Percentiles rank a stretch among this genome's conserved stretches.
Conservation (phyloP, 2,329 filamentous ascomycete species). For the Trichoderma simmonsii region DNA sequence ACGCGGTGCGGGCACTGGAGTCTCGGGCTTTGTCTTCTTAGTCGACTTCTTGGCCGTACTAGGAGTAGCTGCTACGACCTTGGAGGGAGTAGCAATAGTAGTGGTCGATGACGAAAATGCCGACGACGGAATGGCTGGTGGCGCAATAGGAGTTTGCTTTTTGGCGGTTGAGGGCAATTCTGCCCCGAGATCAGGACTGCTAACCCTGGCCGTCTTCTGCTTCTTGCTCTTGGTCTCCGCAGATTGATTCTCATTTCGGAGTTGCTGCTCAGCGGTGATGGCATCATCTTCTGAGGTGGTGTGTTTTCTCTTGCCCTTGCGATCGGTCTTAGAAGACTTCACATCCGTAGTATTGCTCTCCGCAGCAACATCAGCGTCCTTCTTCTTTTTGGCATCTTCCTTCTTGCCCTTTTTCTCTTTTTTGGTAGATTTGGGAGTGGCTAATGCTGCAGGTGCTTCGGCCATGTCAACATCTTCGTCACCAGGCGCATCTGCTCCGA, state of each 20-base stretch:
- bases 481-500: constrained; percentile 43
- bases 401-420: constrained; percentile 35
- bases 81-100: constrained; percentile 26
- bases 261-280: constrained; percentile 34
- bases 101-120: constrained; percentile 15
- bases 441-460: constrained; percentile 32
- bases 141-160: constrained; percentile 35
- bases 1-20: constrained; percentile 29
- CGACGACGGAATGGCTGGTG: constrained; percentile 31
- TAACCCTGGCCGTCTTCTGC: constrained; percentile 34
- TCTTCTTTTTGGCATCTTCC: constrained; percentile 18
- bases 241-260: constrained; percentile 33
- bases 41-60: constrained; percentile 25
- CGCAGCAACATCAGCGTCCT: neutral
- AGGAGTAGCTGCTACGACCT: constrained; percentile 23
- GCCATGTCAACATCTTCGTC: constrained; percentile 46
- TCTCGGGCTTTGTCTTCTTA: constrained; percentile 26
- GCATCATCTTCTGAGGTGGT: constrained; percentile 38
- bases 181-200: constrained; percentile 36
- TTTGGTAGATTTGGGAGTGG: constrained; percentile 23
- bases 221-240: constrained; percentile 43
- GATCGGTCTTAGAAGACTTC: constrained; percentile 26
- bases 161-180: constrained; percentile 26
- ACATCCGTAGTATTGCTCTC: constrained; percentile 19
- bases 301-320: constrained; percentile 39